Conservation (phyloP, 306 rosid species). For the Rosa lucieae region DNA sequence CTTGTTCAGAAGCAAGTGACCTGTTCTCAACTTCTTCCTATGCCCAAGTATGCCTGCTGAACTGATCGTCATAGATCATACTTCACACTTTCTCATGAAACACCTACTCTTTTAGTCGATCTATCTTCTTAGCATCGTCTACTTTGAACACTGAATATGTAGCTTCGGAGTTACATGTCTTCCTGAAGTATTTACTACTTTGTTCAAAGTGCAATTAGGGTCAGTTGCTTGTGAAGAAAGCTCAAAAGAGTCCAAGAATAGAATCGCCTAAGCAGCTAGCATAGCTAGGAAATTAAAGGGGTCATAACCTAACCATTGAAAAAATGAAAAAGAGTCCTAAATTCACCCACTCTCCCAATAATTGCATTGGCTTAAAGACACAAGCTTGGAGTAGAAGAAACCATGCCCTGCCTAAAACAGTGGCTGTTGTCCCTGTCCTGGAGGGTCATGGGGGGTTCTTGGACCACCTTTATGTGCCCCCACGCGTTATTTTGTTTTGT, state of each 20-base stretch:
- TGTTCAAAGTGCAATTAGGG: neutral
- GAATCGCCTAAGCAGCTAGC: neutral
- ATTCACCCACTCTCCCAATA: conserved; percentile 16
- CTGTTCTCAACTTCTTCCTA: neutral
- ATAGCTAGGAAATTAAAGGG: neutral
- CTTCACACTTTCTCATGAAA: neutral
- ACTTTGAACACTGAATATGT: neutral
- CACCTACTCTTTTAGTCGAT: neutral
- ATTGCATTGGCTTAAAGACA: conserved; percentile 5
- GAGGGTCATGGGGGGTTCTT: conserved; percentile 12
- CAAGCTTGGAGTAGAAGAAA: conserved; percentile 15
- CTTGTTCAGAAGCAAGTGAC: neutral
- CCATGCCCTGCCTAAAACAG: conserved; percentile 8
- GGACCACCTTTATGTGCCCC: conserved; percentile 27
- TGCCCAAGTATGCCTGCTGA: neutral
- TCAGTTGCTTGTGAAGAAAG: conserved; percentile 5
- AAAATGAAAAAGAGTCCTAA: neutral
- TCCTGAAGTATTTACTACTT: neutral
- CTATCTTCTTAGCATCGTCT: neutral
- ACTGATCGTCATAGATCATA: neutral
- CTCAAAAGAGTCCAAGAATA: neutral
- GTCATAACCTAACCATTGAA: conserved; percentile 5
- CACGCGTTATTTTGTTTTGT: conserved; percentile 9
- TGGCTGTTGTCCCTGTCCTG: conserved; percentile 26
- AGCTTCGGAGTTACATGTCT: neutral